Percentiles rank a stretch among this genome's conserved stretches.
These are phyloP conservation scores for Ascochyta clinopodiicola DNA, from an alignment of 2,329 filamentous ascomycete genomes.

Conservation along the genomic window DNA sequence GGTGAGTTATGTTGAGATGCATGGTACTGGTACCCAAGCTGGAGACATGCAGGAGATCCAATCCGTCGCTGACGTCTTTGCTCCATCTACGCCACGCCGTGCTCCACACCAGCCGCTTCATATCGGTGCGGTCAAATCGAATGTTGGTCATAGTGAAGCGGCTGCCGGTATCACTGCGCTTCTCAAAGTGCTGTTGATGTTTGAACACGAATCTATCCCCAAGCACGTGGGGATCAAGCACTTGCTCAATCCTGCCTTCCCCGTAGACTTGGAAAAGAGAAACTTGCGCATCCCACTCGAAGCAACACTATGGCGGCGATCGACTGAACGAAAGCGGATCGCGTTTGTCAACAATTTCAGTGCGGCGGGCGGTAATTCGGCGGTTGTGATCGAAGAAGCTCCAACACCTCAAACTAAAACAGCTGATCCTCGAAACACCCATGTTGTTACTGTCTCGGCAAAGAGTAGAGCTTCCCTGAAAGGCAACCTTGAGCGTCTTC, in stretches of 20 bases:
- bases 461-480: too few relatives aligned
- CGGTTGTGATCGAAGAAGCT: too few relatives aligned
- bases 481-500: too few relatives aligned
- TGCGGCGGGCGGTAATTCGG: conserved; percentile 29
- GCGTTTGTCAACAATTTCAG: conserved; percentile 46
- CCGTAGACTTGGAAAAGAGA: conserved; percentile 27
- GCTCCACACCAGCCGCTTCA: conserved; percentile 16
- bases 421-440: too few relatives aligned
- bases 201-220: conserved; percentile 24
- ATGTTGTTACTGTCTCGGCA: too few relatives aligned
- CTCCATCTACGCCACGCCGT: conserved; percentile 10
- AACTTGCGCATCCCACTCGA: conserved; percentile 33
- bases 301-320: too few relatives aligned
- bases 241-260: conserved; percentile 29
- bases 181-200: conserved; percentile 41
- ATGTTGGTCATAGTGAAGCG: conserved; percentile 44
- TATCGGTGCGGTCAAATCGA: conserved; percentile 37
- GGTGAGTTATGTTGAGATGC: conserved; percentile 37
- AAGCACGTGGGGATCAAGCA: conserved; percentile 34
- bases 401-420: not conserved
- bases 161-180: conserved; percentile 36
- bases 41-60: conserved; percentile 32
- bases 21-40: conserved; percentile 39
- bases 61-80: too few relatives aligned
- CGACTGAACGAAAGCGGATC: too few relatives aligned